Percentiles rank a stretch among this genome's conserved stretches.
Conservation (phyloP, 2,329 filamentous ascomycete species). For the Fonsecaea erecta region DNA sequence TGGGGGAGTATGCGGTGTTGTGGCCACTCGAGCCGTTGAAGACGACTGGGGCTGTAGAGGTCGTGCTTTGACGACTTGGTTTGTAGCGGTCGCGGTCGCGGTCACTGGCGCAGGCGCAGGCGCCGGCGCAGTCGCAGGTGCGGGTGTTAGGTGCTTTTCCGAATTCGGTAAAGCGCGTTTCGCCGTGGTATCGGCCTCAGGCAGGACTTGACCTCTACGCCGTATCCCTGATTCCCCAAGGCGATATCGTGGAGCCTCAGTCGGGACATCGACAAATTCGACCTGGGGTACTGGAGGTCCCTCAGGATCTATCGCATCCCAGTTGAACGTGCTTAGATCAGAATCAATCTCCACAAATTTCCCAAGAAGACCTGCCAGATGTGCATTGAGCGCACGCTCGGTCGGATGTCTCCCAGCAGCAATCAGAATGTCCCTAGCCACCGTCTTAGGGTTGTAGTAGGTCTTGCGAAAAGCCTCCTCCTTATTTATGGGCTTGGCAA, state of each 20-base stretch:
- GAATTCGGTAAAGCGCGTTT: constrained; percentile 24
- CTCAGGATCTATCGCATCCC: constrained; percentile 66
- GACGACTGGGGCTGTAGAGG: not conserved
- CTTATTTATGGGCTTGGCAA: constrained; percentile 52
- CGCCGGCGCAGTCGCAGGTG: not conserved
- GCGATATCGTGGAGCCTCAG: constrained; percentile 35
- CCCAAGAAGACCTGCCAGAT: constrained; percentile 57
- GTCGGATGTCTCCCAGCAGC: constrained; percentile 65
- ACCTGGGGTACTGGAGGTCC: constrained; percentile 47
- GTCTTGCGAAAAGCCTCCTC: constrained; percentile 50
- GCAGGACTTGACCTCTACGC: not conserved
- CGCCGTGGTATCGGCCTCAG: not conserved
- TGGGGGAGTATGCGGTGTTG: not conserved
- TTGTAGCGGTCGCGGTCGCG: not conserved
- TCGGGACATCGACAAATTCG: constrained; percentile 37
- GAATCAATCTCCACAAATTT: constrained; percentile 51
- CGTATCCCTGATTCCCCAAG: constrained; percentile 25
- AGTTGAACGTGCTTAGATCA: constrained; percentile 63
- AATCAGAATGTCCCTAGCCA: constrained; percentile 67
- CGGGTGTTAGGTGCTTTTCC: constrained; percentile 28
- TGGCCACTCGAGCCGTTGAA: not conserved
- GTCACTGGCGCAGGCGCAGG: not conserved
- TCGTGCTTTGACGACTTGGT: not conserved
- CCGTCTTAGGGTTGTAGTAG: constrained; percentile 64
- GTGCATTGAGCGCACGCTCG: constrained; percentile 63